Percentiles rank a stretch among this genome's conserved stretches.
Conservation (phyloP, 2,329 filamentous ascomycete species). For the Cladorrhinum sp. region DNA sequence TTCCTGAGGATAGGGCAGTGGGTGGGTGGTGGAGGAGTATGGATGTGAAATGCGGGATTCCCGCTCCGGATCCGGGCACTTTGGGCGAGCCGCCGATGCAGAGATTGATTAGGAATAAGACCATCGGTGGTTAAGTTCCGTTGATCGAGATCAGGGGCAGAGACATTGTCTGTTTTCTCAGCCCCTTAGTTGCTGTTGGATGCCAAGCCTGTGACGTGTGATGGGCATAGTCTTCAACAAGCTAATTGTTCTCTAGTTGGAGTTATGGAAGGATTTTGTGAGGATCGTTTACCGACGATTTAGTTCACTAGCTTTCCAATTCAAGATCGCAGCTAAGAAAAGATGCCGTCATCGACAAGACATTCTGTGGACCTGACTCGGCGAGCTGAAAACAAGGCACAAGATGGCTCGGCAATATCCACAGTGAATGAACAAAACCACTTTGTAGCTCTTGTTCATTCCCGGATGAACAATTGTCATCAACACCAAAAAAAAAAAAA, state of each 20-base stretch:
- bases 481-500: too few species aligned
- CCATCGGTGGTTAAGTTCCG: too few species aligned
- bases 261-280: too few species aligned
- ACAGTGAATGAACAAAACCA: neutral
- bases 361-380: neutral
- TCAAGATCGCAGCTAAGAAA: neutral
- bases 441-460: neutral
- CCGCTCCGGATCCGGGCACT: slow-evolving; percentile 24
- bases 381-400: neutral
- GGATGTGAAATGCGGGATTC: slow-evolving; percentile 35
- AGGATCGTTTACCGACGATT: too few species aligned
- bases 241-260: too few species aligned
- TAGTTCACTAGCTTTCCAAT: too few species aligned
- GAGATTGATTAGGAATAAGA: slow-evolving; percentile 20
- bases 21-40: slow-evolving; percentile 37
- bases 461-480: neutral
- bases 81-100: slow-evolving; percentile 28
- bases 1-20: slow-evolving; percentile 33
- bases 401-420: neutral
- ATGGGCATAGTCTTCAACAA: too few species aligned
- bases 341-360: neutral
- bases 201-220: too few species aligned
- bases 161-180: too few species aligned
- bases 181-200: too few species aligned
- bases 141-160: too few species aligned